phyloP scores from a whole-genome alignment of 306 rosid species.

The Cucurbita argyrosperma region DNA sequence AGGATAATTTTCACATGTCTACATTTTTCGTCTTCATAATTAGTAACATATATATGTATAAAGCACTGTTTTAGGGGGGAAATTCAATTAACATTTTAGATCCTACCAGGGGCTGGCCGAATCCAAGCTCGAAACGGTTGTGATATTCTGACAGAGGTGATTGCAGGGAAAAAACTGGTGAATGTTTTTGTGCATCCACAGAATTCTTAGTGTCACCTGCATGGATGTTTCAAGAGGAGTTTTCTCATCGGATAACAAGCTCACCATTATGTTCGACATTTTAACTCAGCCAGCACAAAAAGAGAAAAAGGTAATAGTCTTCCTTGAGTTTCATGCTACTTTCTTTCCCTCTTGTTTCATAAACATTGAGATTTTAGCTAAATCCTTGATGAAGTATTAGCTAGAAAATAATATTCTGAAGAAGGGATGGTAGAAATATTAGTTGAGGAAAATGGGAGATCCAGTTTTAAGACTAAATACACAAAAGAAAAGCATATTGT shows the following conservation, averaged over 20 bases:
- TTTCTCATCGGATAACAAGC: background rate
- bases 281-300: background rate
- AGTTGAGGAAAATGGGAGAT: background rate
- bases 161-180: conserved; percentile 39
- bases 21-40: conserved; percentile 9
- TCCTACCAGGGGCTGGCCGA: conserved; percentile 66
- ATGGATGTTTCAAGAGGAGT: conserved; percentile 1
- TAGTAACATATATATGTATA: background rate
- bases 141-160: conserved; percentile 30
- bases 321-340: background rate
- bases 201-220: conserved; percentile 41
- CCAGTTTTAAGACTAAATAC: background rate
- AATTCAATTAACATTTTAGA: background rate
- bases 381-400: background rate
- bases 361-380: background rate
- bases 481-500: background rate
- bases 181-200: conserved; percentile 40
- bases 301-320: background rate
- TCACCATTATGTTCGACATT: background rate
- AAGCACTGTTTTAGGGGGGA: background rate
- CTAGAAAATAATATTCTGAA: background rate
- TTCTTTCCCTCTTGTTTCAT: background rate
- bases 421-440: background rate
- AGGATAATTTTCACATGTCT: conserved; percentile 70
- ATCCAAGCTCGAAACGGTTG: conserved; percentile 62